Percentiles rank a stretch among this genome's conserved stretches.
These are phyloP conservation scores for Solanum peruvianum DNA, from an alignment of 257 asterid species.

Conservation along the genomic window DNA sequence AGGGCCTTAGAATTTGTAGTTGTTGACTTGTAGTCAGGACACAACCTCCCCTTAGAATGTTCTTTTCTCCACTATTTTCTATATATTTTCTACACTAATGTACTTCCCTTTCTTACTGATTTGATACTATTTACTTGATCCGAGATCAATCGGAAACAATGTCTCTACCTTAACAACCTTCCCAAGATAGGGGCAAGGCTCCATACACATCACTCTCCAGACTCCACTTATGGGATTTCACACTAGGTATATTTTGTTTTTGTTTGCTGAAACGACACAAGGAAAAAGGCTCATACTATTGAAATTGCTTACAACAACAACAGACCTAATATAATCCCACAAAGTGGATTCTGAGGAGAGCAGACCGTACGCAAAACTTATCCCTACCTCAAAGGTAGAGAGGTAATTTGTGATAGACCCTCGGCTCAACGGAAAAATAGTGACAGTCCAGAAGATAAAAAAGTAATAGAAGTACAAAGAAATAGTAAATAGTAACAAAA, in stretches of 20 bases:
- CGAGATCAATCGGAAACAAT: not conserved
- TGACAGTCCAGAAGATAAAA: not conserved
- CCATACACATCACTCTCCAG: not conserved
- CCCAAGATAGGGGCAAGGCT: not conserved
- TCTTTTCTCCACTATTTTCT: not conserved
- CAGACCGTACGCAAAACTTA: not conserved
- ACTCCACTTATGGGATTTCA: not conserved
- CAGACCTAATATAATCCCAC: not conserved
- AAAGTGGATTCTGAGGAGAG: not conserved
- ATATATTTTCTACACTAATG: not conserved
- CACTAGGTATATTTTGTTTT: not conserved
- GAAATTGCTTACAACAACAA: not conserved
- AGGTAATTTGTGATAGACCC: not conserved
- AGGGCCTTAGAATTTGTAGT: no score
- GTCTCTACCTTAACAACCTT: not conserved
- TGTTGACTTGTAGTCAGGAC: no score
- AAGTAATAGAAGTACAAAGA: not conserved
- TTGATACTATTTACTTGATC: not conserved
- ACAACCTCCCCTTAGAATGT: no score
- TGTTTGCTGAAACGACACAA: not conserved
- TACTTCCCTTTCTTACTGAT: not conserved
- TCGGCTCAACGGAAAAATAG: not conserved
- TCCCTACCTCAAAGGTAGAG: not conserved
- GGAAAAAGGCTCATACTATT: not conserved
- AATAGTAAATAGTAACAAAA: not conserved